phyloP scores from a whole-genome alignment of 371 early-diverging fungal species.

The Umbelopsis sp. region DNA sequence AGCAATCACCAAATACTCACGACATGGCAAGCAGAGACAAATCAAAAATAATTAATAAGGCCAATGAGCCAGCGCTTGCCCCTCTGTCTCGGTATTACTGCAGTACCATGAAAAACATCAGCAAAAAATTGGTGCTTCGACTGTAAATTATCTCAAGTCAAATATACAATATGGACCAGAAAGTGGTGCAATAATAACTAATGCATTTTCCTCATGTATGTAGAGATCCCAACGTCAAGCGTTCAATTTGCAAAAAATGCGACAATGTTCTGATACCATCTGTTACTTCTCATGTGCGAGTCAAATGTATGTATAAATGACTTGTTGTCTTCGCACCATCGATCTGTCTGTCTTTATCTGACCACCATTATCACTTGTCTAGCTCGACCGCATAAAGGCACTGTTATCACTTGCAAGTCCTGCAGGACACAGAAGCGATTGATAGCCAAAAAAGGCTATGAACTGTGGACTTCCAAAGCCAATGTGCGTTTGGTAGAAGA shows the following conservation, averaged over 20 bases:
- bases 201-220: not conserved
- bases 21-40: not conserved
- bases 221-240: slow-evolving; percentile 38
- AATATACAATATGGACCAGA: too few species aligned
- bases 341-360: too few species aligned
- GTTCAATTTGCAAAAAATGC: slow-evolving; percentile 39
- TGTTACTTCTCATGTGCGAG: slow-evolving; percentile 5
- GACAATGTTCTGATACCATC: slow-evolving; percentile 29
- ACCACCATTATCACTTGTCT: not conserved
- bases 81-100: slow-evolving; percentile 26
- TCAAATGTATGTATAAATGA: not conserved
- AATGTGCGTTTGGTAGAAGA: not conserved
- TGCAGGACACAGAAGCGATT: slow-evolving; percentile 3
- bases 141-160: slow-evolving; percentile 22
- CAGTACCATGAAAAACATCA: slow-evolving; percentile 25
- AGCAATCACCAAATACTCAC: not conserved
- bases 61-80: not conserved
- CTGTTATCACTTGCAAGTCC: slow-evolving; percentile 1
- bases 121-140: slow-evolving; percentile 26
- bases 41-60: not conserved
- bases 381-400: slow-evolving; percentile 10
- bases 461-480: not conserved
- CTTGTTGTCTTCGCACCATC: not conserved
- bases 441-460: not conserved
- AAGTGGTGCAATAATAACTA: not conserved